phyloP scores from a whole-genome alignment of 257 asterid genomes.

The Fraxinus anomala region DNA sequence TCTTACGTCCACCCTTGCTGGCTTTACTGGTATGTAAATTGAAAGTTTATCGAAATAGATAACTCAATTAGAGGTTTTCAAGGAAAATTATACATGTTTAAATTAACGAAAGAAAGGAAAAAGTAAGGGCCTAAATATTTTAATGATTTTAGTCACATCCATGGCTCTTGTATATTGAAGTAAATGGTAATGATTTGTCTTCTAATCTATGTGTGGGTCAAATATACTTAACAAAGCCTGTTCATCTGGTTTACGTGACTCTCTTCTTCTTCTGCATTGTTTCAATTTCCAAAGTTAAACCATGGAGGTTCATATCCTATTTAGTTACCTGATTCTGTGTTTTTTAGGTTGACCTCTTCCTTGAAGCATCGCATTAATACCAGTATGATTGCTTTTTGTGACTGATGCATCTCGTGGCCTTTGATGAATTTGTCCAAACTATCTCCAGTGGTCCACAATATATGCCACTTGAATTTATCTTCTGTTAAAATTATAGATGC shows the following conservation, averaged over 20 bases:
- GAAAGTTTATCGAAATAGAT: background rate
- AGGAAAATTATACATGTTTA: background rate
- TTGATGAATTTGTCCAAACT: background rate
- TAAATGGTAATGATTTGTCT: background rate
- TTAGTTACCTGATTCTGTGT: background rate
- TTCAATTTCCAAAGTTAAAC: background rate
- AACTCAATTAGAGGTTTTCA: background rate
- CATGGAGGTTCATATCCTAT: background rate
- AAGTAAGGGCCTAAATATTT: background rate
- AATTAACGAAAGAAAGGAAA: background rate
- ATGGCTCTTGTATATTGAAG: background rate
- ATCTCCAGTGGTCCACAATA: background rate
- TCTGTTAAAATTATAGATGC: background rate
- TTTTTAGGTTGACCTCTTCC: background rate
- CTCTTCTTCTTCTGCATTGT: background rate
- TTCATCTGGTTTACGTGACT: background rate
- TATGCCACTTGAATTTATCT: background rate
- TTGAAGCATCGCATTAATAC: no score
- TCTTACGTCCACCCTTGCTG: background rate
- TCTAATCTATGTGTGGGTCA: background rate
- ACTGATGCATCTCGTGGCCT: background rate
- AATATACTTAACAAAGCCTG: background rate
- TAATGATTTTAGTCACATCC: background rate
- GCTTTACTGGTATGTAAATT: background rate
- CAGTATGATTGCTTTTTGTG: background rate